Evolutionary conservation across 106 monocot species (phyloP).

Genomic region (Acorus calamus): DNA sequence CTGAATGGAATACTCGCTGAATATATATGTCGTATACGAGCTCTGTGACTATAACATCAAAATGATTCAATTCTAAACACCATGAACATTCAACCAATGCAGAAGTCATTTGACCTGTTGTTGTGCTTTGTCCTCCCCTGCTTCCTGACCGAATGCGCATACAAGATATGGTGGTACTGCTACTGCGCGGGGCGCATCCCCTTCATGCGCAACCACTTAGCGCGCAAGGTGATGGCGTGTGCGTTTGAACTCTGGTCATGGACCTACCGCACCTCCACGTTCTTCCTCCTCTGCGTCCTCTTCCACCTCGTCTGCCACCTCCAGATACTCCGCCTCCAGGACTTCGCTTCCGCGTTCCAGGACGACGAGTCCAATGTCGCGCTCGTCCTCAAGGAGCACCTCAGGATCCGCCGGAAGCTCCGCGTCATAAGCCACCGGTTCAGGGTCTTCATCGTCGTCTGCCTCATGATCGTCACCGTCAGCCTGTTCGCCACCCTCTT

Average conservation of each 20-base stretch:
- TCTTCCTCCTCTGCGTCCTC: constrained; percentile 69
- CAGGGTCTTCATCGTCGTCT: constrained; percentile 47
- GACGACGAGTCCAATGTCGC: constrained; percentile 36
- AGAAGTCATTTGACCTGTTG: constrained; percentile 60
- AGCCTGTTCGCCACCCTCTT: constrained; percentile 64
- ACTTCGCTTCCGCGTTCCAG: constrained; percentile 47
- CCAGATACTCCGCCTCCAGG: constrained; percentile 69
- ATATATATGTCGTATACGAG: background rate
- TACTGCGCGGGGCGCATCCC: constrained; percentile 27
- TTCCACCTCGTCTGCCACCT: constrained; percentile 75
- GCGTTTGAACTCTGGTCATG: constrained; percentile 61
- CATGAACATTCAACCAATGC: background rate
- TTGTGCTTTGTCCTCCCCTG: constrained; percentile 54
- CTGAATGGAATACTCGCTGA: too few relatives aligned
- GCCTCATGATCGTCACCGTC: constrained; percentile 52
- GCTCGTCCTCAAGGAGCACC: constrained; percentile 44
- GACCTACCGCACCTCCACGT: constrained; percentile 62
- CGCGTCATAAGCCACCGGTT: constrained; percentile 73
- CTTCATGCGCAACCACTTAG: constrained; percentile 40
- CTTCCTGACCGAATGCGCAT: constrained; percentile 46
- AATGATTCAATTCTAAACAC: background rate
- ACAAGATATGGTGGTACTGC: constrained; percentile 85
- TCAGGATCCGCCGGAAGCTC: constrained; percentile 54
- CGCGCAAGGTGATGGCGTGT: constrained; percentile 41
- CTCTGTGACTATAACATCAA: background rate